Evolutionary conservation across 805 yeast species (phyloP).

Genomic region (Pichia paraexigua): DNA sequence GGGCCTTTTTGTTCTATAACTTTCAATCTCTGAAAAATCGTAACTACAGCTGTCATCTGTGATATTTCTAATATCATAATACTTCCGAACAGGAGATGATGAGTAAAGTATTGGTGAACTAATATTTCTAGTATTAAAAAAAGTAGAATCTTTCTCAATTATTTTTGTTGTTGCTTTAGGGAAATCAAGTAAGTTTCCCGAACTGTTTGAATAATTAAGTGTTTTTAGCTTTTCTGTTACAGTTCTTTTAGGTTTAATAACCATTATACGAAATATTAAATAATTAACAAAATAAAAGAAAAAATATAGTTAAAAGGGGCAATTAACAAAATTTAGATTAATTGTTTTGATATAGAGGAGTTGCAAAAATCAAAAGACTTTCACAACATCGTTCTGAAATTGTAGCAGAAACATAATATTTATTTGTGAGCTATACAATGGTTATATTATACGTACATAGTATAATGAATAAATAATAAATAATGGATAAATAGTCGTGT

Average conservation of each 20-base stretch:
- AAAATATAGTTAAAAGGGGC: background rate
- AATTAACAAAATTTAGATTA: background rate
- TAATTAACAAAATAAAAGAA: background rate
- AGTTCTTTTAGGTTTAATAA: background rate
- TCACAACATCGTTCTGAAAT: too few relatives aligned
- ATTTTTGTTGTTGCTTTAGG: background rate
- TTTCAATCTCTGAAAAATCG: slow-evolving; percentile 2
- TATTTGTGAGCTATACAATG: background rate
- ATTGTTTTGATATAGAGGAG: background rate
- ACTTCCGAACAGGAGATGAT: slow-evolving; percentile 2
- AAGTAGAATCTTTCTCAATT: background rate
- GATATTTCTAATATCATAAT: background rate
- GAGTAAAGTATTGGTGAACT: background rate
- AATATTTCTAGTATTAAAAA: background rate
- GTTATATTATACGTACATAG: background rate
- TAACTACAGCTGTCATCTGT: background rate
- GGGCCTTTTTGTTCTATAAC: background rate
- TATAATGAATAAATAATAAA: background rate
- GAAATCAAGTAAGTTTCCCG: background rate
- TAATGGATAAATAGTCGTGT: background rate
- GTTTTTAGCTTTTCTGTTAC: background rate
- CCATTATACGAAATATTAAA: background rate
- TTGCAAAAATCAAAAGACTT: background rate
- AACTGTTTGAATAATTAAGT: background rate
- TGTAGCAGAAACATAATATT: background rate